Conservation (phyloP, 306 rosid species). For the Urtica urens region DNA sequence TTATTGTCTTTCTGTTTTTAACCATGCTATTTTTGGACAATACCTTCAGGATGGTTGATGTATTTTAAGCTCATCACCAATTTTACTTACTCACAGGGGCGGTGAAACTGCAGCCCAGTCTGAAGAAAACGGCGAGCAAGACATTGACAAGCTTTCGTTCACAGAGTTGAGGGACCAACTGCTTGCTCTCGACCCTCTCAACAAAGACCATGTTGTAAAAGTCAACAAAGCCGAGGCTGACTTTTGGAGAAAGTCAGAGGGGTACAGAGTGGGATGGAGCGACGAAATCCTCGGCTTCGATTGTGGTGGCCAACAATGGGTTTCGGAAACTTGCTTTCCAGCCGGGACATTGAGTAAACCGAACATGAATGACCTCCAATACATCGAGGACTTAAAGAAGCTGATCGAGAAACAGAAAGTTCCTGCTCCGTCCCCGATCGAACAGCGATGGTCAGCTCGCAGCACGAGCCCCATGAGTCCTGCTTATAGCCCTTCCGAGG, state of each 20-base stretch:
- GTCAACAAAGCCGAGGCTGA: conserved; percentile 94
- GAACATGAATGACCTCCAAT: conserved; percentile 88
- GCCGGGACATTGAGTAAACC: conserved; percentile 69
- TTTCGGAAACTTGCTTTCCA: conserved; percentile 89
- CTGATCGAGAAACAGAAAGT: conserved; percentile 72
- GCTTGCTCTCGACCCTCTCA: conserved; percentile 76
- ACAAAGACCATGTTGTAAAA: conserved; percentile 59
- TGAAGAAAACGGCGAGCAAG: conserved; percentile 31
- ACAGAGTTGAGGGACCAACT: conserved; percentile 87
- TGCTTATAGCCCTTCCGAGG: conserved; percentile 69
- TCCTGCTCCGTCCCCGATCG: conserved; percentile 98
- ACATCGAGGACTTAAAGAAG: conserved; percentile 68
- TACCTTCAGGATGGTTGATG: background rate
- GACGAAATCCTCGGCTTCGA: conserved; percentile 97
- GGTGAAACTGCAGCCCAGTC: conserved; percentile 22
- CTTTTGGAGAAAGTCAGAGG: conserved; percentile 90
- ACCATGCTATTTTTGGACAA: no score
- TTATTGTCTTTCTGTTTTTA: no score
- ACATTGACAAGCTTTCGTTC: conserved; percentile 69
- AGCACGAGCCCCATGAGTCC: conserved; percentile 86
- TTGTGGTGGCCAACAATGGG: conserved; percentile 99
- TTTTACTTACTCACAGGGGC: conserved; percentile 36
- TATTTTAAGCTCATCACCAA: background rate
- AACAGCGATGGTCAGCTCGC: conserved; percentile 87
- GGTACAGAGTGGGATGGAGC: conserved; percentile 98